phyloP scores from a whole-genome alignment of 768 basidiomycete genomes.

The Mycena galericulata region DNA sequence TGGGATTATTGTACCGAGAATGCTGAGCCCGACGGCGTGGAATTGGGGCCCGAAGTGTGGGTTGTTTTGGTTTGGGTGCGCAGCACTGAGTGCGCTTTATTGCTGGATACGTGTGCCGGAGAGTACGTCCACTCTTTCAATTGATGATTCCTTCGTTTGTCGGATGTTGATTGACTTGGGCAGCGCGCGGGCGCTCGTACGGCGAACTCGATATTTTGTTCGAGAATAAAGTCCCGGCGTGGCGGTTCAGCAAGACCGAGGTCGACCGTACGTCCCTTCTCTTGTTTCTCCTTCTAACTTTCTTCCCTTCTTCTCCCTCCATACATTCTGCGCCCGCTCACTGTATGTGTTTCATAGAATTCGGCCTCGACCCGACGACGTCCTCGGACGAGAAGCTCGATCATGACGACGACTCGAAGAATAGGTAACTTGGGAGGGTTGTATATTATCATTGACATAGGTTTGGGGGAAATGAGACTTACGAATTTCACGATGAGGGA shows the following conservation, averaged over 20 bases:
- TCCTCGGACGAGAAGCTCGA: neutral
- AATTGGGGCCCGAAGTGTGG: conserved; percentile 40
- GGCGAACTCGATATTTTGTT: conserved; percentile 39
- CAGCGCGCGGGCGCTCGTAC: conserved; percentile 33
- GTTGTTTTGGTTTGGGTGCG: conserved; percentile 37
- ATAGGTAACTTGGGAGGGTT: too few relatives aligned
- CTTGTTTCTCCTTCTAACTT: too few relatives aligned
- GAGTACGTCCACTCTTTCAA: conserved; percentile 18
- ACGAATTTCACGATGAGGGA: too few relatives aligned
- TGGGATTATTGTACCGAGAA: conserved; percentile 37
- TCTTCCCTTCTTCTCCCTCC: too few relatives aligned
- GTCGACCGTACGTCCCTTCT: conserved; percentile 36
- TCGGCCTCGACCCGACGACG: conserved; percentile 10
- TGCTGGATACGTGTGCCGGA: conserved; percentile 37
- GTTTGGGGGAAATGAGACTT: too few relatives aligned
- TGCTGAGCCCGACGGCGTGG: conserved; percentile 40
- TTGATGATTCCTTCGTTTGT: neutral
- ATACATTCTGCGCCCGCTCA: neutral
- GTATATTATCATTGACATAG: too few relatives aligned
- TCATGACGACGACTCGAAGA: too few relatives aligned
- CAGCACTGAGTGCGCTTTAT: conserved; percentile 32
- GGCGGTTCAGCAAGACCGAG: conserved; percentile 35
- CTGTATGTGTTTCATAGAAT: conserved; percentile 7
- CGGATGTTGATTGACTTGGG: neutral
- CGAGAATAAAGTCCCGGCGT: conserved; percentile 38